Base-by-base conservation (phyloP, 2,329 filamentous ascomycete genomes). In the Chaetomiaceae sp. region DNA sequence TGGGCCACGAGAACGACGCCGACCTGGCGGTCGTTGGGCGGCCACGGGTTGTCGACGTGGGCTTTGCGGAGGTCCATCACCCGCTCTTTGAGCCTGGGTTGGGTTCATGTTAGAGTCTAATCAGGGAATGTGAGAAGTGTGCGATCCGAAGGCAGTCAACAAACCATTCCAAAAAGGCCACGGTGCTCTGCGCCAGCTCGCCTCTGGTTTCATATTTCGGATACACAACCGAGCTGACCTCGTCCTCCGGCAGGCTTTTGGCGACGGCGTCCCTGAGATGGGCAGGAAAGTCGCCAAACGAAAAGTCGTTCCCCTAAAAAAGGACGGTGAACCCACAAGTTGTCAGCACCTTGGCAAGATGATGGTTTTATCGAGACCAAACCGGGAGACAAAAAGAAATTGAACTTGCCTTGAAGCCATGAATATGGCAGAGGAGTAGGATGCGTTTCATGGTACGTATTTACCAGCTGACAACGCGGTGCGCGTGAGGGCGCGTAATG, bases 1-100 rank as follows among this genome's bases (percentile, higher is more conserved):
- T 96, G 90, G 1, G 89, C 89, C 21, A 93, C 75, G 1, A 95
- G 74, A 34, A 95, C 74, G 3, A 89, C 86, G 52, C 85, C 85
- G 8, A 95, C 87, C 0, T 84, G 83, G n/a, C 86, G 83, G 59
- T 95, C 86, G 40, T 87, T 77, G 1, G 87, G 89, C 1, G 89
- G 89, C 62, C 86, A 89, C 9, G 87, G 83, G 1, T 82, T 88
- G 20, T 78, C 75, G 54, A 84, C 81, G 27, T 79, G 79, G 51
- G 82, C 79, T 65, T 95, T 89, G 54, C 76, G 68, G 14, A 92
- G 73, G 42, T 91, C 86, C 65, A 92, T 89, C 33, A 95, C 87
- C 57, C 83, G 82, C 63, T 90, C 83, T 62, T 88, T 86, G 41
- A 95, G 76, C 86, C 85, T 88, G 39, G 10, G 1, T 4, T 25